Percentiles rank a stretch among this genome's conserved stretches.
Evolutionary conservation across 2,329 filamentous ascomycete species (phyloP).

Genomic region (Didymella pinodella): DNA sequence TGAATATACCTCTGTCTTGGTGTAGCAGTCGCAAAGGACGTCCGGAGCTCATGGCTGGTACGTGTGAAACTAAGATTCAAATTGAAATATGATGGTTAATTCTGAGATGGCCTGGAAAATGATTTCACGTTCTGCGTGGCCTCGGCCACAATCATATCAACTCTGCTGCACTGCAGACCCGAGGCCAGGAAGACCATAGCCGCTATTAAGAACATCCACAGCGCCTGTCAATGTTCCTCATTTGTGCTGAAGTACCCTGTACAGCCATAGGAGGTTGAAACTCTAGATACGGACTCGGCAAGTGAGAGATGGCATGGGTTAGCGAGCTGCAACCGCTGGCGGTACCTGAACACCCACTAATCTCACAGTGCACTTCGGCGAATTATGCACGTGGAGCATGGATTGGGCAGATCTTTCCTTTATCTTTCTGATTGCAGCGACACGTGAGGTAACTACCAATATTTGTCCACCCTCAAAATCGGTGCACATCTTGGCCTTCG

Average conservation of each 20-base stretch:
- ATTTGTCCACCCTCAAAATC: background rate
- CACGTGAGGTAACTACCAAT: background rate
- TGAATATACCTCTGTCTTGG: background rate
- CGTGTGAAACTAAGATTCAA: background rate
- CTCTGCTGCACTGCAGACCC: background rate
- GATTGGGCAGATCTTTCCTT: background rate
- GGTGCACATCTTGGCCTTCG: background rate
- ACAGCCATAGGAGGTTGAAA: constrained; percentile 4
- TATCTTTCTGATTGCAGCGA: background rate
- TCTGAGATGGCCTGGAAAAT: too few species aligned
- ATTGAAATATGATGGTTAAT: background rate
- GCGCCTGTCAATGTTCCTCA: background rate
- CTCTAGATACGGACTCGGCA: background rate
- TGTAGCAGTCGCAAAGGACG: background rate
- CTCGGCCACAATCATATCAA: background rate
- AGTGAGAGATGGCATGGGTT: constrained; percentile 1
- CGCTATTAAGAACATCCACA: background rate
- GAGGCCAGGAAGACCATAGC: background rate
- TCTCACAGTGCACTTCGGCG: constrained; percentile 29
- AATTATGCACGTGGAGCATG: background rate
- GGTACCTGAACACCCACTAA: constrained; percentile 8
- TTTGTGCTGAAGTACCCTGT: background rate
- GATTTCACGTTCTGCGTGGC: background rate
- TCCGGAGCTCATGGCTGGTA: background rate
- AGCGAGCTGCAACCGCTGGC: constrained; percentile 1